Conservation (phyloP, 2,329 filamentous ascomycete genomes). For the Ceratocystis cubensis region DNA sequence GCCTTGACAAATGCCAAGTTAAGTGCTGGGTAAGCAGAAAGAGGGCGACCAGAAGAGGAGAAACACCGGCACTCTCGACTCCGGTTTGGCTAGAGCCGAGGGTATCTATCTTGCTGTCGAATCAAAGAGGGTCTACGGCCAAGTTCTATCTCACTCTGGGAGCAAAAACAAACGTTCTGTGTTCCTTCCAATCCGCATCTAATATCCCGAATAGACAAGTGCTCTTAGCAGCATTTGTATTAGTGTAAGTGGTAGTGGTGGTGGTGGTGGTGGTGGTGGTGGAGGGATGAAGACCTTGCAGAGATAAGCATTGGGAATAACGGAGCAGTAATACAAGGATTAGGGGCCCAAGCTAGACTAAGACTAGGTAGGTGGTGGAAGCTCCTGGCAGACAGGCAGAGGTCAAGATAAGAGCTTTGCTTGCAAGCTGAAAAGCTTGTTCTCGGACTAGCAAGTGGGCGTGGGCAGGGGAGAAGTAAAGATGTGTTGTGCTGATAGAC, state of each 20-base stretch:
- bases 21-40: neutral
- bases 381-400: neutral
- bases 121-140: neutral
- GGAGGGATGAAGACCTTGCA: neutral
- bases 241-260: neutral
- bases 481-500: neutral
- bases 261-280: neutral
- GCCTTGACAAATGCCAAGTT: neutral
- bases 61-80: neutral
- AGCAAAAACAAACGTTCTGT: neutral
- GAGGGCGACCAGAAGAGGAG: neutral
- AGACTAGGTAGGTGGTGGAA: neutral
- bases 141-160: slow-evolving; percentile 7
- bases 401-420: slow-evolving; percentile 2
- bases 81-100: neutral
- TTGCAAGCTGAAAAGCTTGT: slow-evolving; percentile 2
- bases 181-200: neutral
- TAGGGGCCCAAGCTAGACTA: neutral
- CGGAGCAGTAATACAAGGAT: neutral
- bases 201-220: neutral
- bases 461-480: neutral
- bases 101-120: neutral
- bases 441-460: neutral
- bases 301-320: slow-evolving; percentile 1
- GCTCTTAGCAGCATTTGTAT: neutral